These are phyloP conservation scores for Dalbergia cochinchinensis DNA, from an alignment of 306 rosid species.

Conservation along the genomic window DNA sequence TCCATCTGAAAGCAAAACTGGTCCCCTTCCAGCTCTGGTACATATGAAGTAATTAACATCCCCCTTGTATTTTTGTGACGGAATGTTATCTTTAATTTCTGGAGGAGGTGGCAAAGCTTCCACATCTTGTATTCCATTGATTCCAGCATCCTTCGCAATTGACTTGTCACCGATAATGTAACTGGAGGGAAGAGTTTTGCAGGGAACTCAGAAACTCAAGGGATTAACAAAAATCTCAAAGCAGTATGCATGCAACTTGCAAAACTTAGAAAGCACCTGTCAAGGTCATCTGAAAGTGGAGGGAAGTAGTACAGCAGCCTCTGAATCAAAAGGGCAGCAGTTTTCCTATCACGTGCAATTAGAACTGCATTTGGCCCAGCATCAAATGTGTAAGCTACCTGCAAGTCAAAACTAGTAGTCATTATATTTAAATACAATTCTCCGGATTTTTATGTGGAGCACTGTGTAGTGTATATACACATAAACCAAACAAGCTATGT, in stretches of 20 bases:
- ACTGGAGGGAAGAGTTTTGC: slow-evolving; percentile 56
- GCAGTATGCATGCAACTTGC: slow-evolving; percentile 35
- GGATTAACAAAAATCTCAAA: slow-evolving; percentile 38
- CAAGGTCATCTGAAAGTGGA: slow-evolving; percentile 80
- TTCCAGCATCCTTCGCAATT: slow-evolving; percentile 84
- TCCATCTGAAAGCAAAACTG: slow-evolving; percentile 78
- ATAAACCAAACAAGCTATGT: not conserved
- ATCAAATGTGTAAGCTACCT: slow-evolving; percentile 99
- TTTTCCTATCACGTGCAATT: slow-evolving; percentile 84
- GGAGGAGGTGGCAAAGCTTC: slow-evolving; percentile 82
- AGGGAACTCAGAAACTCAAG: slow-evolving; percentile 37
- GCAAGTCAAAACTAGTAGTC: slow-evolving; percentile 34
- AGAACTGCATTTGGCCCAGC: slow-evolving; percentile 99
- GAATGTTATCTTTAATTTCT: slow-evolving; percentile 72
- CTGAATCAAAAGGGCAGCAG: slow-evolving; percentile 84
- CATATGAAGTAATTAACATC: slow-evolving; percentile 96
- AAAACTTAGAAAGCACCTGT: slow-evolving; percentile 62
- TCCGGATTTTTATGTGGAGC: not conserved
- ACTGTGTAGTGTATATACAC: not conserved
- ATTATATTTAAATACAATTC: slow-evolving; percentile 25
- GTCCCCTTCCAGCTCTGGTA: slow-evolving; percentile 95
- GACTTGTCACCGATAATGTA: slow-evolving; percentile 88
- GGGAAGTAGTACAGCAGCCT: slow-evolving; percentile 91
- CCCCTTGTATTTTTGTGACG: slow-evolving; percentile 78
- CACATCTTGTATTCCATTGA: slow-evolving; percentile 62